These are phyloP conservation scores for Boletus sensibilis DNA, from an alignment of 768 basidiomycete species.

Conservation along the genomic window DNA sequence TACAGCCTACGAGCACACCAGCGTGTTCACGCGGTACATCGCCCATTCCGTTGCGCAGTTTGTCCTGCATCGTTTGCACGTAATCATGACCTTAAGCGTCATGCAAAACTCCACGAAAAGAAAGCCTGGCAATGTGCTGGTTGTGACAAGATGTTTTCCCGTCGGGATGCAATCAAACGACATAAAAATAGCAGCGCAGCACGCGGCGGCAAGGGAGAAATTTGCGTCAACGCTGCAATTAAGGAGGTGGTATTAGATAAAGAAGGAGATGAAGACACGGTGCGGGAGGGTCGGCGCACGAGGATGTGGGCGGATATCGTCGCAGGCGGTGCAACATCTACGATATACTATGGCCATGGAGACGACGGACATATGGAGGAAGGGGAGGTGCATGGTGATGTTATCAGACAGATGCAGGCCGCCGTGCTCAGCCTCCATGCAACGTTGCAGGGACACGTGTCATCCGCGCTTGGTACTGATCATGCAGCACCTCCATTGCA, in stretches of 20 bases:
- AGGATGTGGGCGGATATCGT: constrained; percentile 65
- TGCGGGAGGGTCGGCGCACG: constrained; percentile 59
- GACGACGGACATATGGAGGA: constrained; percentile 46
- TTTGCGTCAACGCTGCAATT: constrained; percentile 57
- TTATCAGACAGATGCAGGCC: constrained; percentile 50
- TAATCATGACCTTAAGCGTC: constrained; percentile 80
- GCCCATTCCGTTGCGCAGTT: constrained; percentile 59
- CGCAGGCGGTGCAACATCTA: constrained; percentile 31
- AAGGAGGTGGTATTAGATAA: constrained; percentile 55
- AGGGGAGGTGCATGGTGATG: constrained; percentile 53
- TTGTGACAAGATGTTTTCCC: constrained; percentile 71
- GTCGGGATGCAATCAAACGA: constrained; percentile 77
- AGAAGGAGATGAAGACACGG: constrained; percentile 35
- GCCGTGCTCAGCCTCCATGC: constrained; percentile 55
- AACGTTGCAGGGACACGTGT: constrained; percentile 57
- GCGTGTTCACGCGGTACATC: constrained; percentile 59
- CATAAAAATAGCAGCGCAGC: constrained; percentile 63
- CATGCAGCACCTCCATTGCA: constrained; percentile 32
- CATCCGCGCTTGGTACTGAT: constrained; percentile 49
- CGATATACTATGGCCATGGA: constrained; percentile 11
- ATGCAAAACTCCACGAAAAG: constrained; percentile 66
- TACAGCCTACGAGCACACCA: constrained; percentile 72
- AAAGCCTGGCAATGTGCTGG: constrained; percentile 74
- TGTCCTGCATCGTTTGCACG: constrained; percentile 78
- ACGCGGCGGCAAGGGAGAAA: constrained; percentile 49